A percentile compares a stretch with the other conserved stretches of the same genome.
Evolutionary conservation across 73 alveolate genomes (phyloP).

Genomic region (Symbiodinium natans): DNA sequence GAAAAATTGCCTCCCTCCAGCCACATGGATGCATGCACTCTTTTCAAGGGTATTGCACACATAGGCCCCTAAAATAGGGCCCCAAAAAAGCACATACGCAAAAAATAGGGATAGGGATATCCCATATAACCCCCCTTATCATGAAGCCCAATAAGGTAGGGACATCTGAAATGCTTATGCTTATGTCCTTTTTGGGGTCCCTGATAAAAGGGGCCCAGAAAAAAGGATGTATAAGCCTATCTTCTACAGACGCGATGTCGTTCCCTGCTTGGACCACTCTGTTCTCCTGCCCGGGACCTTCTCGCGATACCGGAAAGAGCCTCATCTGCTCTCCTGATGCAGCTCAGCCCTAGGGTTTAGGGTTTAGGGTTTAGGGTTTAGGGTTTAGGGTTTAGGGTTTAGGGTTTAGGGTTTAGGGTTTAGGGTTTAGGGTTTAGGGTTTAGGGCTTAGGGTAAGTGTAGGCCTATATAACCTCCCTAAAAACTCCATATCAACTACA

Average conservation of each 20-base stretch:
- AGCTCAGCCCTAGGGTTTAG: neutral
- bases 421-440: neutral
- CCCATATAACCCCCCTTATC: no score
- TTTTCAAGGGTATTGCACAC: neutral
- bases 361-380: neutral
- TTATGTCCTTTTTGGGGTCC: no score
- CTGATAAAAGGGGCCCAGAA: neutral
- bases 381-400: no score
- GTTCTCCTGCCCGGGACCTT: neutral
- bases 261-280: neutral
- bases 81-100: no score
- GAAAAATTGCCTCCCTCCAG: neutral
- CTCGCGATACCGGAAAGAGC: neutral
- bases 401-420: no score
- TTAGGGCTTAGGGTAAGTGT: neutral
- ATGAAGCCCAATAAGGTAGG: no score
- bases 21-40: neutral
- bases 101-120: no score
- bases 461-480: no score
- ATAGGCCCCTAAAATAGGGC: neutral
- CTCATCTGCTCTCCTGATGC: slow-evolving; percentile 1
- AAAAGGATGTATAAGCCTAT: slow-evolving; percentile 4
- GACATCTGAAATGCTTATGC: no score
- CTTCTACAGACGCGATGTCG: slow-evolving; percentile 1
- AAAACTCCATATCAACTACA: no score